Base-by-base conservation (phyloP, 192 early-diverging fungal species). In the Coemansia asiatica region DNA sequence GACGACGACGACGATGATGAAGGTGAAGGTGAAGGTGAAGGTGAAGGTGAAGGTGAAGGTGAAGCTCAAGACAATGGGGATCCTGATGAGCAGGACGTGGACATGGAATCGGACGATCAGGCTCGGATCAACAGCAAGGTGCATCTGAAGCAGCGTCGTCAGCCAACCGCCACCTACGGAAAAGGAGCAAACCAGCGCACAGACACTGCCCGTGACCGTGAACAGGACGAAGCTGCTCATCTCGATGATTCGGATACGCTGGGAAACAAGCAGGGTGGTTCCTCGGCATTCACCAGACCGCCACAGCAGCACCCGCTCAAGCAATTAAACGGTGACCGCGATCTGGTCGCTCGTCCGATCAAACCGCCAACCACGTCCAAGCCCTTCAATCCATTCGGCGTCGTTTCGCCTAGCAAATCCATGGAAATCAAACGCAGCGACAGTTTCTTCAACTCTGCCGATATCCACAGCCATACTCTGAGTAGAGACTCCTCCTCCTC, bases 351-450 rank as follows among this genome's bases (percentile, higher is more conserved):
- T 19, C 65, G 68, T 7, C 72, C 69, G 9, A 28, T 63, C 35
- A 58, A 54, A 31, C 72, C 69, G 31, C 73, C 79, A 0, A 64
- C 68, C n/a, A 67, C 79, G 6, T 64, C 79, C 18, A 72, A 65
- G 57, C 79, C 73, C 13, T 82, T 76, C 59, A 76, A 80, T 25
- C 79, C 79, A 15, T 82, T 82, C 63, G 79, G 70, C 25, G 70
- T 76, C 2, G 60, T 56, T 1, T 53, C 68, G 19, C 74, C 79
- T 1, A 69, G 53, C 26, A 74, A 67, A 29, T 69, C 78, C 2
- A 77, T 77, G 64, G 71, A 67, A 38, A 74, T 74, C 59, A 71
- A 71, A 46, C 81, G 72, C 29, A 74, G 81, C 66, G 66, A 77
- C 67, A 77, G 75, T 67, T 76, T 77, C 60, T 76, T 77, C 38